A percentile compares a stretch with the other conserved stretches of the same genome.
Conservation (phyloP, 208 protist species). For the Trypanosoma lewisi region DNA sequence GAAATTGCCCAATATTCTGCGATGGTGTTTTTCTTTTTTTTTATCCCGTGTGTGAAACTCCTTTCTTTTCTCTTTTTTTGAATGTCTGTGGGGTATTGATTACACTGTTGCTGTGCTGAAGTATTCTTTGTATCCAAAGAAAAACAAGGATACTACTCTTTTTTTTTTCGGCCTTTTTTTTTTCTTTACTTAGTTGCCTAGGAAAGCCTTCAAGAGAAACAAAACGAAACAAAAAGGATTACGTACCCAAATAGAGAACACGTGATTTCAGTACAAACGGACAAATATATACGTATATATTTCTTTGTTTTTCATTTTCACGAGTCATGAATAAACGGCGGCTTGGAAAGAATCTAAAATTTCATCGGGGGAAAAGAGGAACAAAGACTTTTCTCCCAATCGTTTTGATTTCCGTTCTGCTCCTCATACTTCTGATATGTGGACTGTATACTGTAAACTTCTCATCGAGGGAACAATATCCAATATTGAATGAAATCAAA, state of each 20-base stretch:
- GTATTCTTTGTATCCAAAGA: not conserved
- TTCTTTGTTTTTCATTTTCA: not conserved
- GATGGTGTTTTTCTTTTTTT: slow-evolving; percentile 5
- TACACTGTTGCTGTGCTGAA: no score
- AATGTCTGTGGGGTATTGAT: slow-evolving; percentile 3
- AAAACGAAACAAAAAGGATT: no score
- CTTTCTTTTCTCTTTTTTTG: slow-evolving; percentile 13
- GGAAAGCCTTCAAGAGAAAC: no score
- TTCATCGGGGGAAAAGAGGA: not conserved
- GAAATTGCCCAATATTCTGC: no score
- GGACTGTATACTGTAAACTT: not conserved
- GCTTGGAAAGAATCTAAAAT: not conserved
- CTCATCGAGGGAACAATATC: not conserved
- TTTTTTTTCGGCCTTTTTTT: not conserved
- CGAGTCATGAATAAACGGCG: not conserved
- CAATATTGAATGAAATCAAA: no score
- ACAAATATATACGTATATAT: not conserved
- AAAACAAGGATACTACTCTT: not conserved
- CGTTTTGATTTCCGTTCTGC: not conserved
- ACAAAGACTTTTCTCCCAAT: not conserved
- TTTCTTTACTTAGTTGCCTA: not conserved
- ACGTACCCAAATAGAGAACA: not conserved
- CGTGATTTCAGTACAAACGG: not conserved
- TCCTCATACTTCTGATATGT: not conserved
- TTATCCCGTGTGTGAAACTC: no score